Percentiles rank a stretch among this genome's conserved stretches.
These are phyloP conservation scores for Yarrowia sp. DNA, from an alignment of 805 yeast genomes.

Conservation along the genomic window DNA sequence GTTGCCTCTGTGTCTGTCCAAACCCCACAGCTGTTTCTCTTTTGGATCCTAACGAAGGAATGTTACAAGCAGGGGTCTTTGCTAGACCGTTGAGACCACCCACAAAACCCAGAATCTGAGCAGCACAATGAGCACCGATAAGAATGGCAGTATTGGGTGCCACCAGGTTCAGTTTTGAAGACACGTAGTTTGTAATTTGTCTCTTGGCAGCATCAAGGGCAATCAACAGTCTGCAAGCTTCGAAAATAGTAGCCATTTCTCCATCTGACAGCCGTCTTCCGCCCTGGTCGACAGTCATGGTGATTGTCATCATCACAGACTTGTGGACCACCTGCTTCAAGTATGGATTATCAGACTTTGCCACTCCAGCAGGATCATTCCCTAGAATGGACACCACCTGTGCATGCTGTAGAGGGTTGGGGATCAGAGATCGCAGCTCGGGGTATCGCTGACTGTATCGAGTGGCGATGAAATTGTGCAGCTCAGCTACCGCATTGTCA, in stretches of 20 bases:
- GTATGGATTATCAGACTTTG: background rate
- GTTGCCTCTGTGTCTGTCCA: conserved; percentile 58
- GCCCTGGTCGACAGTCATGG: conserved; percentile 64
- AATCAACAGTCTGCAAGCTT: conserved; percentile 58
- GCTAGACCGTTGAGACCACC: conserved; percentile 76
- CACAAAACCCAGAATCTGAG: conserved; percentile 69
- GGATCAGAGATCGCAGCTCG: conserved; percentile 69
- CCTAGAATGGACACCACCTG: conserved; percentile 60
- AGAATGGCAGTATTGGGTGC: conserved; percentile 84
- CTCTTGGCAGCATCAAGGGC: conserved; percentile 55
- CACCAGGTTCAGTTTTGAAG: conserved; percentile 60
- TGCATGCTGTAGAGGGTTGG: conserved; percentile 69
- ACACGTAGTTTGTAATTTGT: conserved; percentile 60
- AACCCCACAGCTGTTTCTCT: conserved; percentile 52
- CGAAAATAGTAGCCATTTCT: conserved; percentile 46
- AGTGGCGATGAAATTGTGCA: conserved; percentile 59
- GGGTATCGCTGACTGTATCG: conserved; percentile 70
- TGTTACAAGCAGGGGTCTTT: conserved; percentile 79
- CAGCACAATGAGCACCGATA: conserved; percentile 74
- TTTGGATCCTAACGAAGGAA: conserved; percentile 76
- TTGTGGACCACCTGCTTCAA: conserved; percentile 52
- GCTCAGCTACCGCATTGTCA: conserved; percentile 58
- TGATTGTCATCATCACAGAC: conserved; percentile 73
- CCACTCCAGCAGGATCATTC: conserved; percentile 46
- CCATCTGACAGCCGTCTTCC: conserved; percentile 16